Evolutionary conservation across 306 rosid species (phyloP).

Genomic region (Vigna angularis): DNA sequence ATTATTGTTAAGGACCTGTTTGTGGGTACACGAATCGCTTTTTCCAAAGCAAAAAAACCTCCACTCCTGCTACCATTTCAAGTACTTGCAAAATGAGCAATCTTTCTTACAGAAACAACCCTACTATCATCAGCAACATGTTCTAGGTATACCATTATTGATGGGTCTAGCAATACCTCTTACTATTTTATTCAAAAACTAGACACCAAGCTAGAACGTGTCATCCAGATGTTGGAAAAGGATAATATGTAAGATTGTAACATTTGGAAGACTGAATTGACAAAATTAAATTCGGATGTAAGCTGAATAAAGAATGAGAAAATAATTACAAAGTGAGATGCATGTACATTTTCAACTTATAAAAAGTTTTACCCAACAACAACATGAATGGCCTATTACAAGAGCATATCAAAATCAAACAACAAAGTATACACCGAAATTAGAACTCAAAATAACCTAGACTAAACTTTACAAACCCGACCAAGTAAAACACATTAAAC

Average conservation of each 20-base stretch:
- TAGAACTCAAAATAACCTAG: not conserved
- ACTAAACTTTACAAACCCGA: slow-evolving; percentile 15
- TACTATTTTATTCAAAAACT: not conserved
- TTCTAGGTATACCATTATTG: not conserved
- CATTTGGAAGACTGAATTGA: not conserved
- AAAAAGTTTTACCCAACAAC: not conserved
- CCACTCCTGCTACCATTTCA: too few relatives aligned
- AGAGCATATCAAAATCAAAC: slow-evolving; percentile 1
- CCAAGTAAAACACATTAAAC: not conserved
- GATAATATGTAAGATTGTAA: not conserved
- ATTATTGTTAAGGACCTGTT: not conserved
- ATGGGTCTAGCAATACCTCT: not conserved
- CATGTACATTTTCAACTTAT: not conserved
- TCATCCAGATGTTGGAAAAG: not conserved
- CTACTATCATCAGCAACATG: too few relatives aligned
- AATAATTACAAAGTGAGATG: not conserved
- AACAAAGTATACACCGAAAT: not conserved
- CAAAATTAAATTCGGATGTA: not conserved
- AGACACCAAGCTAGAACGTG: not conserved
- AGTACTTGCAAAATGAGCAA: too few relatives aligned
- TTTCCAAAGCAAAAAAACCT: not conserved
- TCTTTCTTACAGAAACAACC: too few relatives aligned
- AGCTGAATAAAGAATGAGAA: not conserved
- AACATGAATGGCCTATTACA: not conserved
- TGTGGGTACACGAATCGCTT: not conserved